Evolutionary conservation across 225 moss, liverwort and hornwort species (phyloP).

Genomic region (Asterella californica): DNA sequence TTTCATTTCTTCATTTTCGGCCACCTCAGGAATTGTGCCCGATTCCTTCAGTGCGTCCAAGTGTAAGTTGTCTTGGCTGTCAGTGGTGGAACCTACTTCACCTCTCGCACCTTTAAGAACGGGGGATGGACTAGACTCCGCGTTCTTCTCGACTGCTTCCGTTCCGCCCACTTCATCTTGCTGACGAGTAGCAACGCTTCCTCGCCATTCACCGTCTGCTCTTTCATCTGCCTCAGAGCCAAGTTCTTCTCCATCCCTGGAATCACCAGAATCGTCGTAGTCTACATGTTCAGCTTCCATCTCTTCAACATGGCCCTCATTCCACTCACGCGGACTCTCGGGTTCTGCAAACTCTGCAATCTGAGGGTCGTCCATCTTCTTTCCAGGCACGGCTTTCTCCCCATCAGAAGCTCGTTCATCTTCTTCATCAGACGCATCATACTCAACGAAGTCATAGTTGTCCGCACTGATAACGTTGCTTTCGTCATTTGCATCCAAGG

Average conservation of each 20-base stretch:
- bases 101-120: neutral
- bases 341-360: conserved; percentile 34
- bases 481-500: conserved; percentile 20
- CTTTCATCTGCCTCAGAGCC: conserved; percentile 54
- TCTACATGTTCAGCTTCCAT: conserved; percentile 94
- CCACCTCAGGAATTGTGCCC: conserved; percentile 11
- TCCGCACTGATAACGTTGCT: conserved; percentile 18
- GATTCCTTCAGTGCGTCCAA: conserved; percentile 4
- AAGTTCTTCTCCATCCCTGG: conserved; percentile 72
- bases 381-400: conserved; percentile 40
- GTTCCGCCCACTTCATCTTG: conserved; percentile 12
- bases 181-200: conserved; percentile 14
- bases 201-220: conserved; percentile 60
- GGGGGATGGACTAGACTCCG: neutral
- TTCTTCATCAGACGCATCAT: conserved; percentile 40
- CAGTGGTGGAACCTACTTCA: neutral
- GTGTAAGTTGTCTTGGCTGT: neutral
- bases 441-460: conserved; percentile 39
- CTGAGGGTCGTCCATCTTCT: conserved; percentile 10
- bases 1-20: conserved; percentile 7
- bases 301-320: conserved; percentile 62
- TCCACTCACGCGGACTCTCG: conserved; percentile 50
- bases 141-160: conserved; percentile 4
- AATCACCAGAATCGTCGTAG: conserved; percentile 80
- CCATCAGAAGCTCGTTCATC: conserved; percentile 36